Percentiles rank a stretch among this genome's conserved stretches.
Evolutionary conservation across 495 filamentous ascomycete genomes (phyloP).

Genomic region (Penicillium silybi): DNA sequence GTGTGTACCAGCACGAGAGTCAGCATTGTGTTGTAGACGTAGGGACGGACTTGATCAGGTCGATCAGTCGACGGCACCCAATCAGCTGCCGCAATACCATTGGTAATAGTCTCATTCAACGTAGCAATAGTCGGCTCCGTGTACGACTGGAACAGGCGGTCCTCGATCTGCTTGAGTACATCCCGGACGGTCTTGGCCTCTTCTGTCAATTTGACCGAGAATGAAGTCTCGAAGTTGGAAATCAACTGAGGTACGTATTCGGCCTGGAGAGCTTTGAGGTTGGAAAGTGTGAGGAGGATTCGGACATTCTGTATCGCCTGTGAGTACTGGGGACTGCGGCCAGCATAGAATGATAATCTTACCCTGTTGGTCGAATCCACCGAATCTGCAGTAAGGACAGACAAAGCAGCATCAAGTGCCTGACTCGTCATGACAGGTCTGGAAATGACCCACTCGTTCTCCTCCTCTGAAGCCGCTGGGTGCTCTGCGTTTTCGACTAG

Average conservation of each 20-base stretch:
- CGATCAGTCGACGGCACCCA: constrained; percentile 65
- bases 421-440: constrained; percentile 26
- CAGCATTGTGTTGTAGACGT: constrained; percentile 83
- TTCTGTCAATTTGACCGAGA: constrained; percentile 86
- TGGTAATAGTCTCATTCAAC: constrained; percentile 59
- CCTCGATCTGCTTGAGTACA: constrained; percentile 83
- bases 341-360: constrained; percentile 26
- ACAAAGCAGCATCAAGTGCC: constrained; percentile 27
- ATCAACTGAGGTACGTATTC: constrained; percentile 79
- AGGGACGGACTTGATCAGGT: constrained; percentile 74
- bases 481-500: constrained; percentile 94
- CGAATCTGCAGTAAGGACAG: constrained; percentile 45
- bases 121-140: constrained; percentile 64
- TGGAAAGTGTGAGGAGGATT: constrained; percentile 87
- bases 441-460: constrained; percentile 49
- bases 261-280: constrained; percentile 72
- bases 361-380: constrained; percentile 69
- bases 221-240: constrained; percentile 80
- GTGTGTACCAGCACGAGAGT: constrained; percentile 83
- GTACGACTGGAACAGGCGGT: constrained; percentile 85
- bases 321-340: constrained; percentile 6
- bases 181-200: constrained; percentile 87
- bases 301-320: constrained; percentile 67
- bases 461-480: constrained; percentile 54
- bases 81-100: constrained; percentile 63